Evolutionary conservation across 257 asterid species (phyloP), one percentile per base, ranked within the genome.

Genomic region (Parsonsia alboflavescens): DNA sequence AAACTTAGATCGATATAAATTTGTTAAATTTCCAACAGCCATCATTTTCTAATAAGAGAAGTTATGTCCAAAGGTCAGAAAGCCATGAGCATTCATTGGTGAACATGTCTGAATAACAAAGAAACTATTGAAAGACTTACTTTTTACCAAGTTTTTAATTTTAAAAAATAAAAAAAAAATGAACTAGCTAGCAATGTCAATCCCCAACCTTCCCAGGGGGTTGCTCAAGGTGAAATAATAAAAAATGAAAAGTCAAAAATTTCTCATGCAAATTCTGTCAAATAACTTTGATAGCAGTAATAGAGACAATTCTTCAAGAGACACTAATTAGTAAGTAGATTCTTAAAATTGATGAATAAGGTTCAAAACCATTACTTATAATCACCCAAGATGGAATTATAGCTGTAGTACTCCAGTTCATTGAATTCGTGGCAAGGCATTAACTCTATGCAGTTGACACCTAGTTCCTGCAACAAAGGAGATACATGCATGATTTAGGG

Each of bases 401-500:
- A 90, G 90, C 96, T 89, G 78, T 90, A 92, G 80, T 92, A 87
- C 90, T 94, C 99, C 87, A 92, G 78, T 78, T 91, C 99, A 80
- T 94, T 94, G 90, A 94, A 94, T 81, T 94, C 99, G 66, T 94
- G 98, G 80, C 99, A 94, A 73, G 99, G 99, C 99, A 94, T 94
- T 75, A 94, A 84, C 91, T 94, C 99, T 82, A 94, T 89, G 86
- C 99, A 94, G 87, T 92, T 94, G 88, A 94, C 81, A 81, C 99
- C 98, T 69, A 94, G 95, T 85, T 89, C 92, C 99, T 94, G 96
- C 86, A 86, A 69, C 67, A 69, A 41, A 80, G 44, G 76, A 66
- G n/a, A 69, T 41, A 11, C 48, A 33, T 3, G 26, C 69, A 42
- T 24, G 26, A 17, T 41, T 44, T n/a, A 53, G 11, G 53, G 49